A percentile compares a stretch with the other conserved stretches of the same genome.
These are phyloP conservation scores for Hysterangium stoloniferum DNA, from an alignment of 768 basidiomycete species.

Conservation along the genomic window DNA sequence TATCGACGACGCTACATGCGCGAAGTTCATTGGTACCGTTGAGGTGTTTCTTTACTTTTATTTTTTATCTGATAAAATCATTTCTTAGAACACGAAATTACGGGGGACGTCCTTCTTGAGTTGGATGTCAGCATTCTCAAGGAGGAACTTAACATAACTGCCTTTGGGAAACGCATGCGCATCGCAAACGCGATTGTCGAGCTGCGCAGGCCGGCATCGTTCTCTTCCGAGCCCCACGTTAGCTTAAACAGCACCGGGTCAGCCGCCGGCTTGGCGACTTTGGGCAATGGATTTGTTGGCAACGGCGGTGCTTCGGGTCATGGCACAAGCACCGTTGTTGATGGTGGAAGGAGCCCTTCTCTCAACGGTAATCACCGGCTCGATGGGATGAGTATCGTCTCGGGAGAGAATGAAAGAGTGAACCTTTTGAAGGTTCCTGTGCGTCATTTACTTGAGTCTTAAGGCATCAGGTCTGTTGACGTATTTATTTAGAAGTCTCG, in stretches of 20 bases:
- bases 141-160: conserved; percentile 84
- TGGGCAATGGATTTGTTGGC: background rate
- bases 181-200: conserved; percentile 91
- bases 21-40: conserved; percentile 75
- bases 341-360: no score
- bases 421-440: no score
- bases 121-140: conserved; percentile 90
- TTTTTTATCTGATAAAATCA: conserved; percentile 8
- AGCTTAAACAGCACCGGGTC: background rate
- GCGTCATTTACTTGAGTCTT: no score
- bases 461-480: no score
- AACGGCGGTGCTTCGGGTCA: no score
- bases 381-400: no score
- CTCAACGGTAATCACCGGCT: no score
- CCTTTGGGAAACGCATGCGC: conserved; percentile 90
- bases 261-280: background rate
- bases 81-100: conserved; percentile 91
- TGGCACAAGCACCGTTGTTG: no score
- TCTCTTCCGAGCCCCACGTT: background rate
- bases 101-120: conserved; percentile 93
- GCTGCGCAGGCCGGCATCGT: conserved; percentile 54
- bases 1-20: conserved; percentile 75
- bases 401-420: no score
- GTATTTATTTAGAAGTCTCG: conserved; percentile 44
- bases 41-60: background rate